Conservation (phyloP, 768 basidiomycete species). For the Pholiota molesta region DNA sequence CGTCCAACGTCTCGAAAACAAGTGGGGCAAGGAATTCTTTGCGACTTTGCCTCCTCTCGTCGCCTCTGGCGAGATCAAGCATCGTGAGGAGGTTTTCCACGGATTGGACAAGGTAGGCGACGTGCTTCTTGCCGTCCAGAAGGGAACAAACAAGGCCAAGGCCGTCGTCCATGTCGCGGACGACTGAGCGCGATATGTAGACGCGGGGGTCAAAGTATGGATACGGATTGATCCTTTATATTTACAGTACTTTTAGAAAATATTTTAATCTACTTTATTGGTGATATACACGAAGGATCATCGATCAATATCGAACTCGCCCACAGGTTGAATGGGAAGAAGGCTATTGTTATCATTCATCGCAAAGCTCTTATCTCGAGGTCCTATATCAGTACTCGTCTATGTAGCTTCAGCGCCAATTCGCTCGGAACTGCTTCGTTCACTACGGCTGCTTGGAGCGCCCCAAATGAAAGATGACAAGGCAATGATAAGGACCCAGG, state of each 20-base stretch:
- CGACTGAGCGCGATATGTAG: slow-evolving; percentile 16
- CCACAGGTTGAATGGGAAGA: too few species aligned
- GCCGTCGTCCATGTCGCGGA: slow-evolving; percentile 38
- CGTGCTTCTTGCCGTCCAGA: slow-evolving; percentile 34
- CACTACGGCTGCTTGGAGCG: too few species aligned
- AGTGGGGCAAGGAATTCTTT: slow-evolving; percentile 46
- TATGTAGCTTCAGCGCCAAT: too few species aligned
- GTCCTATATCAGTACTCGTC: too few species aligned
- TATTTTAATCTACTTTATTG: neutral
- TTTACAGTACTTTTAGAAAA: too few species aligned
- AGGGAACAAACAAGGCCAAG: slow-evolving; percentile 38
- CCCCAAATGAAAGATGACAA: too few species aligned
- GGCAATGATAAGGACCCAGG: too few species aligned
- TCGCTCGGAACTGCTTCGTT: too few species aligned
- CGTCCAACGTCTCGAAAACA: slow-evolving; percentile 30
- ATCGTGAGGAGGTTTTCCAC: slow-evolving; percentile 44
- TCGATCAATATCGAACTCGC: too few species aligned
- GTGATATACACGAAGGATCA: neutral
- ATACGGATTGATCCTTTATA: too few species aligned
- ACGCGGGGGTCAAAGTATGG: neutral
- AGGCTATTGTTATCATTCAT: too few species aligned
- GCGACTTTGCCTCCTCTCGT: slow-evolving; percentile 41
- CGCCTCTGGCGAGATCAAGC: slow-evolving; percentile 49
- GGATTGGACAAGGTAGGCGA: slow-evolving; percentile 47
- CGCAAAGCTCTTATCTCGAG: too few species aligned